Conservation (phyloP, 345 rosid genomes). For the Balakata baccata region DNA sequence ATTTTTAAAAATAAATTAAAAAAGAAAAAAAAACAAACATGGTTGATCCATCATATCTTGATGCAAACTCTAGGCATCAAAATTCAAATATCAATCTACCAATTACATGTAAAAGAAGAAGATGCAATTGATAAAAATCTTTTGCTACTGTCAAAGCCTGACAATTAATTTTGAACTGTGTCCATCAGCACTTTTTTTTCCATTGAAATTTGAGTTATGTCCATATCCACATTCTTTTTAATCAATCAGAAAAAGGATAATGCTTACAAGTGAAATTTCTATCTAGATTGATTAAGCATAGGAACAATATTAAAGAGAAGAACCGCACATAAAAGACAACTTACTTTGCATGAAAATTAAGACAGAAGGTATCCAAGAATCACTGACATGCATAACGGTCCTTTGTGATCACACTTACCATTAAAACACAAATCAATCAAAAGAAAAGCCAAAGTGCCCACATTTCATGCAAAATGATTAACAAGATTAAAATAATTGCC, state of each 20-base stretch:
- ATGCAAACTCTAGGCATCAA: conserved; percentile 6
- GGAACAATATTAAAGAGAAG: no score
- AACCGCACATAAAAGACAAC: not conserved
- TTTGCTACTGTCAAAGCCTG: no score
- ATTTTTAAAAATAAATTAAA: no score
- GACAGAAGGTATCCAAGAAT: conserved; percentile 8
- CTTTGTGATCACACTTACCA: conserved; percentile 18
- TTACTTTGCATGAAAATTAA: not conserved
- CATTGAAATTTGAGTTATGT: not conserved
- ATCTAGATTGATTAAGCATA: not conserved
- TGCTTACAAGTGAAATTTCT: not conserved
- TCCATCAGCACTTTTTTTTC: no score
- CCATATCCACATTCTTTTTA: conserved; percentile 21
- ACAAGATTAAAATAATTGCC: not conserved
- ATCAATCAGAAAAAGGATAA: not conserved
- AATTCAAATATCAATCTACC: conserved; percentile 10
- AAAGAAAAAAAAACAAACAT: no score
- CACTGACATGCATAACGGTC: not conserved
- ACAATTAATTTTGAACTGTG: no score
- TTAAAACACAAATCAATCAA: conserved; percentile 4
- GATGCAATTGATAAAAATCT: conserved; percentile 1
- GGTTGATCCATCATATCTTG: no score
- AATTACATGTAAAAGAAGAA: not conserved
- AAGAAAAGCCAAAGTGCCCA: conserved; percentile 7
- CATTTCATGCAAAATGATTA: conserved; percentile 19